Evolutionary conservation across 495 filamentous ascomycete genomes (phyloP), one percentile per base, ranked within the genome.

Genomic region (Filosporella fistucella): DNA sequence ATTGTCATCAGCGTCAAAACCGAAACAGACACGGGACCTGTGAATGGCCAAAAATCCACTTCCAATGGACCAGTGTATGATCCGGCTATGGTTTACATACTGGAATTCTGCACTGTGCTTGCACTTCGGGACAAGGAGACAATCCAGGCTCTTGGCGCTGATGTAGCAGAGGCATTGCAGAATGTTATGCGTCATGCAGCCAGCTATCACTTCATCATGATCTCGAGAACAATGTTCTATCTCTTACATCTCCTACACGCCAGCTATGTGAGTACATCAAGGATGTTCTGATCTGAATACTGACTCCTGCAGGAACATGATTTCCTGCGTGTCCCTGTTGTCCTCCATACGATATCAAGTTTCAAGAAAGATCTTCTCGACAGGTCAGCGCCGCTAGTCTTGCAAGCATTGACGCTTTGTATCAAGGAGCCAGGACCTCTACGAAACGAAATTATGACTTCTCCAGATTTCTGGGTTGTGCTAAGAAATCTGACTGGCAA

Each of bases 391-490:
- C 69, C 74, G 20, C 75, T 88, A 0, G 77, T 89, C 1, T 68
- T 95, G 22, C 84, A 86, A 57, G 91, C 93, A 2, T 68, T 99
- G 12, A 76, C 79, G 22, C 71, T 84, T 16, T 97, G 93, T 58
- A 81, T 91, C 47, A 79, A 82, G 38, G 78, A 86, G 46, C 78
- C 86, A 0, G 80, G 80, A 21, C 80, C 82, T 20, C 74, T 99
- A 17, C 79, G 88, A 46, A 95, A 84, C 52, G 91, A 96, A 66
- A 88, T 97, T 51, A 90, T 91, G 58, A 90, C 88, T 16, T 96
- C 91, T 21, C 93, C 93, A 1, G 94, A 99, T 56, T 96, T 99
- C 65, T 99, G 93, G 93, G 84, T 88, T 13, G 89, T 96, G 32
- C 69, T 99, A 28, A 79, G 87, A 50, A 80, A 80, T 9, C 71